A percentile compares a stretch with the other conserved stretches of the same genome.
These are phyloP conservation scores for Remersonia thermophila DNA, from an alignment of 2,329 filamentous ascomycete species.

Conservation along the genomic window DNA sequence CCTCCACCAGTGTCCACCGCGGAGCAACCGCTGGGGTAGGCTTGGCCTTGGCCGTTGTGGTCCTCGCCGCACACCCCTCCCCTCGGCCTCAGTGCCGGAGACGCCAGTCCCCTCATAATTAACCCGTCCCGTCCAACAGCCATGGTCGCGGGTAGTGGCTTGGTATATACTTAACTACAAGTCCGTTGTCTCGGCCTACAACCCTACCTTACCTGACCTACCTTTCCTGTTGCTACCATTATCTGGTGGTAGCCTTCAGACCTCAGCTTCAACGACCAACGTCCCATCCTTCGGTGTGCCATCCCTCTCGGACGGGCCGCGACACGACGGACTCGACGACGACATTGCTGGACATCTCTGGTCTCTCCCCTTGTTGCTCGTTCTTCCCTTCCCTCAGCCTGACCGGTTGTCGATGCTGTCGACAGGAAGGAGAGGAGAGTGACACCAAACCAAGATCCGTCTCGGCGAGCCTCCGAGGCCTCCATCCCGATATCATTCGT, in stretches of 20 bases:
- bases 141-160: constrained; percentile 25
- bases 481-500: too few species aligned
- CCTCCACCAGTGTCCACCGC: constrained; percentile 10
- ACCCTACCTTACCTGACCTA: constrained; percentile 12
- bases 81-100: constrained; percentile 35
- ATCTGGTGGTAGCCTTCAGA: not conserved
- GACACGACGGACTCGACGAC: not conserved
- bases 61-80: constrained; percentile 26
- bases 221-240: constrained; percentile 3
- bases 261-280: constrained; percentile 18
- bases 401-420: not conserved
- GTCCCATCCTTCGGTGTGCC: constrained; percentile 4
- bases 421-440: not conserved
- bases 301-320: not conserved
- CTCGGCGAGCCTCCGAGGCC: too few species aligned
- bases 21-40: constrained; percentile 17
- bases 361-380: not conserved
- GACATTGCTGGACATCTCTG: not conserved
- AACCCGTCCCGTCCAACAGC: constrained; percentile 36
- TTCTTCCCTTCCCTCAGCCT: too few species aligned
- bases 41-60: constrained; percentile 16
- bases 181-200: constrained; percentile 23
- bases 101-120: constrained; percentile 23
- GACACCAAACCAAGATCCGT: too few species aligned
- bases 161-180: constrained; percentile 30